Percentiles rank a stretch among this genome's conserved stretches.
These are phyloP conservation scores for Achlya hypogyna DNA, from an alignment of 352 stramenopile species.

Conservation along the genomic window DNA sequence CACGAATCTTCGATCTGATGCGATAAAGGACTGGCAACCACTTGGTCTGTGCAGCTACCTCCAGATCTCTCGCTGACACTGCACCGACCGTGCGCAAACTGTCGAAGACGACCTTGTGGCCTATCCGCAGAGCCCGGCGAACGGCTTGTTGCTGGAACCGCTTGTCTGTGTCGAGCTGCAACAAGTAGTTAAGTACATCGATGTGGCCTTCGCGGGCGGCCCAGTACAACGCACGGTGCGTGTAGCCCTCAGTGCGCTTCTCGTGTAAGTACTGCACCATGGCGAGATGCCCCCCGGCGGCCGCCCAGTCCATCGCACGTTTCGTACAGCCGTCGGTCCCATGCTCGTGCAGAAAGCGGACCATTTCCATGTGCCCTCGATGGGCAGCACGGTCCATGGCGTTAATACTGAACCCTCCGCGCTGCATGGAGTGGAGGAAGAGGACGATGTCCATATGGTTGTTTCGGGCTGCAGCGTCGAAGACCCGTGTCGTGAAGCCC, in stretches of 20 bases:
- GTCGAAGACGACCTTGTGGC: not conserved
- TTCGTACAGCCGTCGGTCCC: not conserved
- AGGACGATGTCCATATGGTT: not conserved
- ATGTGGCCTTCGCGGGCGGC: not conserved
- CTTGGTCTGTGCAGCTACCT: not conserved
- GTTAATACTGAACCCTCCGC: not conserved
- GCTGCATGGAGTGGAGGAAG: not conserved
- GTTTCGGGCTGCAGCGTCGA: conserved; percentile 14
- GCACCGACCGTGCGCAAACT: not conserved
- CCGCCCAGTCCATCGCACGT: not conserved
- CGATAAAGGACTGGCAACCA: not conserved
- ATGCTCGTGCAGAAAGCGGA: not conserved
- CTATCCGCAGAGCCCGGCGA: not conserved
- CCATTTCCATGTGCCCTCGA: not conserved
- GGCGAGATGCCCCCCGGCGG: not conserved
- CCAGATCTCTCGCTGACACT: not conserved
- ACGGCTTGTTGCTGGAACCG: not conserved
- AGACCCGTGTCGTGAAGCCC: not conserved
- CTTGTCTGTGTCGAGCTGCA: not conserved
- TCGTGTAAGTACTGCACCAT: not conserved
- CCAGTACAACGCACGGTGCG: not conserved
- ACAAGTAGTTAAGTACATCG: not conserved
- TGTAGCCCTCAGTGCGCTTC: not conserved
- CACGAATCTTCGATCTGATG: not conserved
- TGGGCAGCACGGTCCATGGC: not conserved